A percentile compares a stretch with the other conserved stretches of the same genome.
phyloP scores from a whole-genome alignment of 768 basidiomycete genomes.

The Rubroboletus pulcherrimus region DNA sequence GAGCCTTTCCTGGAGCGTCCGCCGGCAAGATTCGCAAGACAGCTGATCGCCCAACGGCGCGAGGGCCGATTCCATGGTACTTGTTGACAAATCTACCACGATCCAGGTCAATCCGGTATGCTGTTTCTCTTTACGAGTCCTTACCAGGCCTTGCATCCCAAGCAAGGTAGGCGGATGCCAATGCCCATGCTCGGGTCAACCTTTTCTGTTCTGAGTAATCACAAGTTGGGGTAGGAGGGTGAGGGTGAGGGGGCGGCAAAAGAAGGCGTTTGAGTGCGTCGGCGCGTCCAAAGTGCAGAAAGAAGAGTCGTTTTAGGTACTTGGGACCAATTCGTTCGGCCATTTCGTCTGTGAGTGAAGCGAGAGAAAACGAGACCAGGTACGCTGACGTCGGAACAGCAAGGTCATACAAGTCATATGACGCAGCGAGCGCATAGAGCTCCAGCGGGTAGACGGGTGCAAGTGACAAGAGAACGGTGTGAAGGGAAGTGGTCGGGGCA shows the following conservation, averaged over 20 bases:
- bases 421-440: constrained; percentile 67
- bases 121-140: constrained; percentile 13
- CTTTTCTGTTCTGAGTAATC: constrained; percentile 77
- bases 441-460: constrained; percentile 69
- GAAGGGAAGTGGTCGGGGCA: constrained; percentile 52
- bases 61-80: constrained; percentile 68
- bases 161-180: constrained; percentile 77
- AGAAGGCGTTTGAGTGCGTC: constrained; percentile 81
- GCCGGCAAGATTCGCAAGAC: constrained; percentile 64
- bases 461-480: constrained; percentile 57
- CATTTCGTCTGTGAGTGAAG: constrained; percentile 66
- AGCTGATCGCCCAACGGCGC: constrained; percentile 67
- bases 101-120: constrained; percentile 1
- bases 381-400: constrained; percentile 74
- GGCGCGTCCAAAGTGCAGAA: constrained; percentile 76
- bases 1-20: constrained; percentile 59
- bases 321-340: constrained; percentile 66
- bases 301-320: constrained; percentile 79
- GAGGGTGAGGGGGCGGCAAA: constrained; percentile 69
- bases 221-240: constrained; percentile 64
- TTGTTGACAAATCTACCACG: constrained; percentile 63
- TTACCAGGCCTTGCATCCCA: constrained; percentile 81
- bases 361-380: constrained; percentile 66
- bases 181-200: constrained; percentile 75
- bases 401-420: constrained; percentile 63